Evolutionary conservation across 75 land plant species (phyloP).

Genomic region (Sequoia sempervirens): DNA sequence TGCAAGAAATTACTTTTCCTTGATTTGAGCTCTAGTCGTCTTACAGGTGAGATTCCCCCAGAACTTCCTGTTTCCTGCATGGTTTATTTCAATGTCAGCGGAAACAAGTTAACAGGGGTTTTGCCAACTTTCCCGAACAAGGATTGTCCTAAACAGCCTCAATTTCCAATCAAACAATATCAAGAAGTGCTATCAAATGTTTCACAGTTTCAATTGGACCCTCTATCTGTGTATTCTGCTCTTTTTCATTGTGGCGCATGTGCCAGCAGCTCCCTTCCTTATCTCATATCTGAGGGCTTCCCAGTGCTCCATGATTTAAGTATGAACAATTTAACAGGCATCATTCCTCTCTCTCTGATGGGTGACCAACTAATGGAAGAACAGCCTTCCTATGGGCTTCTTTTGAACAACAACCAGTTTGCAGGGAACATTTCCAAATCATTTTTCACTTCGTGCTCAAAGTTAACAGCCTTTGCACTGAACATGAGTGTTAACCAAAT

Average conservation of each 20-base stretch:
- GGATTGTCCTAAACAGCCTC: conserved; percentile 12
- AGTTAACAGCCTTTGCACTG: conserved; percentile 33
- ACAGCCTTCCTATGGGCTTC: conserved; percentile 25
- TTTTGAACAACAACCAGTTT: conserved; percentile 31
- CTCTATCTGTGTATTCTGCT: conserved; percentile 1
- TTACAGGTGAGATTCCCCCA: conserved; percentile 30
- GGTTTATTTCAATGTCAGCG: conserved; percentile 41
- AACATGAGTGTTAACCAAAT: conserved; percentile 50
- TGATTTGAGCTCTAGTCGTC: conserved; percentile 35
- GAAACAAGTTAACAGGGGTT: conserved; percentile 31
- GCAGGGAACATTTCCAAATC: conserved; percentile 25
- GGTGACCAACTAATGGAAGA: conserved; percentile 12
- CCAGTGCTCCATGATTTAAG: conserved; percentile 51
- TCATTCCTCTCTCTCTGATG: conserved; percentile 27
- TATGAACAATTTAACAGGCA: conserved; percentile 39
- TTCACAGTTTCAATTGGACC: conserved; percentile 6
- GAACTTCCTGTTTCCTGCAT: conserved; percentile 38
- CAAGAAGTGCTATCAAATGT: conserved; percentile 13
- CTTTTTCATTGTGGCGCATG: conserved; percentile 13
- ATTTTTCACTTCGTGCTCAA: conserved; percentile 24
- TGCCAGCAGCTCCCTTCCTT: background rate
- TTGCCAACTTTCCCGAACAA: conserved; percentile 12
- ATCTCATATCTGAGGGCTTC: conserved; percentile 7
- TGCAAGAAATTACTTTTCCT: conserved; percentile 25
- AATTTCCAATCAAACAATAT: background rate